Base-by-base conservation (phyloP, 1,284 basidiomycete species). In the Moesziomyces globuligerus region DNA sequence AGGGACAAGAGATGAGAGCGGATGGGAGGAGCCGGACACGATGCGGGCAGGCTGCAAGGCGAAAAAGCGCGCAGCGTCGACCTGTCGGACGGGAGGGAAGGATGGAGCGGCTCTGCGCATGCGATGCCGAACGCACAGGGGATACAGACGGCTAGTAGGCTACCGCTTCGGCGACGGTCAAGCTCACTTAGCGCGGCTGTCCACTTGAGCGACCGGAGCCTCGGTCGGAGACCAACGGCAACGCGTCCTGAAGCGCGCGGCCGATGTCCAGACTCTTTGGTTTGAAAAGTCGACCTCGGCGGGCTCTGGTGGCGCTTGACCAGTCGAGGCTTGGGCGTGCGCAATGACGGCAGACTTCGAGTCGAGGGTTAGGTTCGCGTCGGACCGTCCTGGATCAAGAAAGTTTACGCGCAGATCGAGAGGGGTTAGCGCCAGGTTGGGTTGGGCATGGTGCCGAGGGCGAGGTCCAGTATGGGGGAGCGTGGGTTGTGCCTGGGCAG, bases 351-450 rank as follows among this genome's bases (percentile, higher is more conserved):
- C 32, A 34, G 10, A 6, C 32, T 34, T 34, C 15, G 32, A 17
- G 32, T 4, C 13, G 32, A 34, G 32, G 32, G 15, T 13, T 34
- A 17, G 15, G 32, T 17, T 34, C 32, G n/a, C n/a, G n/a, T n/a
- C n/a, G n/a, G n/a, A n/a, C n/a, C n/a, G n/a, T n/a, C n/a, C n/a
- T n/a, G n/a, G n/a, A n/a, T n/a, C n/a, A n/a, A n/a, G n/a, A 34
- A 34, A 34, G 32, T 34, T 34, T n/a, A 34, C 32, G 32, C 32
- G 32, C 32, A 34, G 32, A 34, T 34, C 32, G 32, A 34, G 32
- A 34, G 32, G 13, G 17, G 32, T 13, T 34, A n/a, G n/a, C n/a
- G n/a, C 32, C 13, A 34, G 32, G 32, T n/a, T n/a, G n/a, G n/a
- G n/a, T n/a, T n/a, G 32, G 15, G 10, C 17, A 17, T 34, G 32